Evolutionary conservation across 2,329 filamentous ascomycete species (phyloP), one percentile per base, ranked within the genome.

Genomic region (Plectosphaerella cucumerina): DNA sequence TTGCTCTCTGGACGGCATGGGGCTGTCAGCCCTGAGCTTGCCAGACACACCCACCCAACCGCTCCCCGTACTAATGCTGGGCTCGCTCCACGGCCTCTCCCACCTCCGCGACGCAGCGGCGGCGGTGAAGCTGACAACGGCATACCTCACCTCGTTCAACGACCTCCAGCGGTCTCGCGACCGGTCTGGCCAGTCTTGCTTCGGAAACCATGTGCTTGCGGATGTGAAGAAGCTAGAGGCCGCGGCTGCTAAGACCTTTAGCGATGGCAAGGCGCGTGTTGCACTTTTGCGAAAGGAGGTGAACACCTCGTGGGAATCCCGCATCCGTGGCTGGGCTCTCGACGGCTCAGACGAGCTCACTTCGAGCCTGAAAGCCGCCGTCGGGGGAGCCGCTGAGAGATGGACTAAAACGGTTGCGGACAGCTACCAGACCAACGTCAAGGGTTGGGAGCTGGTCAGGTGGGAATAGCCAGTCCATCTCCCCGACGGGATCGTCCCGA

Each of bases 121-220:
- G 3, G 72, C 70, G 4, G 59, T 64, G 12, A 63, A 62, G 39
- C 56, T 63, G 5, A 54, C 64, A 0, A 56, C 61, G 2, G 60
- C 64, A 23, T 71, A 72, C 65, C 60, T 73, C 3, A 50, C 67
- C 3, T 44, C 54, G 2, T 67, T 67, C 44, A 68, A 69, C 44
- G 68, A 71, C n/a, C 64, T 63, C 5, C 66, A 70, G 49, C 72
- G 68, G 52, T 68, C 70, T 43, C 62, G 67, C 5, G 70, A 72
- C 44, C 60, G 67, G 6, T 72, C 68, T 1, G 70, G 69, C 1
- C 67, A 65, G 53, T 70, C 63, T 44, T 64, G 61, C 11, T 56
- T 73, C 10, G 64, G 67, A 2, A 72, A 71, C 41, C 71, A 72
- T 1, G 59, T 68, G 1, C 54, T 67, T 11, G 23, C 62, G 1